phyloP scores from a whole-genome alignment of 2,329 filamentous ascomycete species.

The Pseudocercospora cruenta region DNA sequence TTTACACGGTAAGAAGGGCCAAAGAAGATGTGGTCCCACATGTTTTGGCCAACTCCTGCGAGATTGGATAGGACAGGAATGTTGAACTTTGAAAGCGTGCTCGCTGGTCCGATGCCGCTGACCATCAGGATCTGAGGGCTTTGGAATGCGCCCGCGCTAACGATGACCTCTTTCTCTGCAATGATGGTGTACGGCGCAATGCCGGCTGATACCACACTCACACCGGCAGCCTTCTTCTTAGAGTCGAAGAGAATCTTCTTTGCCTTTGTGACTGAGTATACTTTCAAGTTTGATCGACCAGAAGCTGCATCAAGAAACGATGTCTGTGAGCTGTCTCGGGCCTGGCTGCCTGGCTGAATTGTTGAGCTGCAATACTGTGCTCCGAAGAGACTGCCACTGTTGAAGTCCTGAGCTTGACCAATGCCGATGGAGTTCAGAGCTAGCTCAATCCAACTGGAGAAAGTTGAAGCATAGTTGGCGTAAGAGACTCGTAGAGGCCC shows the following conservation, averaged over 20 bases:
- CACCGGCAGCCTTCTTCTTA: slow-evolving; percentile 34
- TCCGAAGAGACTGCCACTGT: slow-evolving; percentile 23
- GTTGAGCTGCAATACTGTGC: slow-evolving; percentile 22
- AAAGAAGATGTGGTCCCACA: slow-evolving; percentile 61
- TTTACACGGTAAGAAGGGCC: slow-evolving; percentile 31
- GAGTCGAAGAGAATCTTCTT: slow-evolving; percentile 36
- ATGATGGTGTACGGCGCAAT: slow-evolving; percentile 22
- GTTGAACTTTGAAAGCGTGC: slow-evolving; percentile 52
- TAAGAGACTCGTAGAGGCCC: slow-evolving; percentile 43
- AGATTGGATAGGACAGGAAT: slow-evolving; percentile 61
- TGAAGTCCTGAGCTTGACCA: slow-evolving; percentile 20
- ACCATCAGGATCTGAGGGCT: slow-evolving; percentile 68
- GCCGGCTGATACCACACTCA: slow-evolving; percentile 19
- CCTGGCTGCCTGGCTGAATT: slow-evolving; percentile 25
- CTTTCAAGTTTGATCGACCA: slow-evolving; percentile 33
- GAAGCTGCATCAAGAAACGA: slow-evolving; percentile 34
- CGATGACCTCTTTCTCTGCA: slow-evolving; percentile 48
- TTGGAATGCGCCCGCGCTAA: slow-evolving; percentile 63
- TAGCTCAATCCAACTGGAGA: slow-evolving; percentile 17
- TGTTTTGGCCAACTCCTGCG: slow-evolving; percentile 65
- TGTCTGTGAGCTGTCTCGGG: slow-evolving; percentile 30
- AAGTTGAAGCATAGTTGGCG: slow-evolving; percentile 26
- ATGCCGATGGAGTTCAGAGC: slow-evolving; percentile 24
- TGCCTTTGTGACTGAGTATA: slow-evolving; percentile 38
- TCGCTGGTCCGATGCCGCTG: slow-evolving; percentile 61